Evolutionary conservation across 495 filamentous ascomycete genomes (phyloP).

Genomic region (Aspergillus biplanus): DNA sequence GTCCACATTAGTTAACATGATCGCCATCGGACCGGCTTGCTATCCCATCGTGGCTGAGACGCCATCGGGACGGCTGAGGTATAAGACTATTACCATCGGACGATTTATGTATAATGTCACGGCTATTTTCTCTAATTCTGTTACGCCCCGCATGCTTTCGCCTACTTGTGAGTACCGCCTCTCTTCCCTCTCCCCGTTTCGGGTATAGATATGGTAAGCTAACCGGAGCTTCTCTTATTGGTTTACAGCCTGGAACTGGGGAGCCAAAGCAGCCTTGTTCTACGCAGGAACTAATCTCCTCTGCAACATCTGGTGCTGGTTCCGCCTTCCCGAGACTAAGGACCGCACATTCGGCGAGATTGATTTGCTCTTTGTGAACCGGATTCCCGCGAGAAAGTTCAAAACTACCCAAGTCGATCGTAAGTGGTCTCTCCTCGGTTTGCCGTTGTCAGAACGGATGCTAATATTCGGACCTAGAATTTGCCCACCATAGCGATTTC

Average conservation of each 20-base stretch:
- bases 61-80: conserved; percentile 36
- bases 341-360: conserved; percentile 57
- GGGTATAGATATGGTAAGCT: not conserved
- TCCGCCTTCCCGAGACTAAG: conserved; percentile 49
- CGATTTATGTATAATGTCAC: conserved; percentile 36
- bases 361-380: conserved; percentile 59
- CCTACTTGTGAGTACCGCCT: not conserved
- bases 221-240: not conserved
- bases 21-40: conserved; percentile 48
- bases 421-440: conserved; percentile 13
- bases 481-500: not conserved
- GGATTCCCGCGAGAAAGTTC: conserved; percentile 54
- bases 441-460: not conserved
- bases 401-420: conserved; percentile 51
- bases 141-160: conserved; percentile 33
- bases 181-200: not conserved
- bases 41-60: conserved; percentile 46
- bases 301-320: conserved; percentile 39
- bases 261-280: conserved; percentile 45
- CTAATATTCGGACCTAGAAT: not conserved
- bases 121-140: conserved; percentile 33
- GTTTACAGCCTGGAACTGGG: conserved; percentile 44
- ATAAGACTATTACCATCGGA: conserved; percentile 39
- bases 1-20: conserved; percentile 34
- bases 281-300: conserved; percentile 35